Evolutionary conservation across 208 protist species (phyloP), one percentile per base, ranked within the genome.

Genomic region (Trichomonas gallinae): DNA sequence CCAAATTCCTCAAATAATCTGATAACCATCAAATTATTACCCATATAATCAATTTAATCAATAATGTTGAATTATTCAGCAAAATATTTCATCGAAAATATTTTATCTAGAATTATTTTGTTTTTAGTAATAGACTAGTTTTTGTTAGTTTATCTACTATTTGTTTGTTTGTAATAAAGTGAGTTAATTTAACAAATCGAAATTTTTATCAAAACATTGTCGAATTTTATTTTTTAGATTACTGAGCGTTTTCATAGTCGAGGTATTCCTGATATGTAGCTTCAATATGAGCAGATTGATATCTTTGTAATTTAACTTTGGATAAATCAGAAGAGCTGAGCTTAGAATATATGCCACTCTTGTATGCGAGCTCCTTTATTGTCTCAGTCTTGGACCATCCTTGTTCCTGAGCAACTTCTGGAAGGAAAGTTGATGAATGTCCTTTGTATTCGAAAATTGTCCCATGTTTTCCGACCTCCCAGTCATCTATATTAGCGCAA

Each of bases 391-490:
- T 48, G 34, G 40, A 17, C 87, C 87, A 93, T 4, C 44, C 44
- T 51, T 93, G 87, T 51, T 93, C 87, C 46, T 93, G 87, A 34
- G 87, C 87, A 51, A 93, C 87, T 51, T 93, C 87, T 48, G 87
- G 87, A 34, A 93, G 44, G 38, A 38, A 93, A 38, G 87, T 93
- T 93, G 87, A 48, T 51, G 6, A 38, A 31, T 45, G 23, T 26
- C 40, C 34, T n/a, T 46, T 40, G 4, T 44, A 46, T n/a, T 26
- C 17, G 3, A 89, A 89, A 46, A 46, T 89, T n/a, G 38, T 89
- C 1, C 83, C 83, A 93, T 93, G 87, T 4, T 51, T 51, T 34
- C 87, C 87, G 31, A 93, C 36, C 31, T 93, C 44, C 87, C 87
- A 93, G 44, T 93, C 87, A 48, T 48, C 42, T 31, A 51, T 15